A percentile compares a stretch with the other conserved stretches of the same genome.
phyloP scores from a whole-genome alignment of 352 stramenopile genomes.

The Pythium pyrilobum region DNA sequence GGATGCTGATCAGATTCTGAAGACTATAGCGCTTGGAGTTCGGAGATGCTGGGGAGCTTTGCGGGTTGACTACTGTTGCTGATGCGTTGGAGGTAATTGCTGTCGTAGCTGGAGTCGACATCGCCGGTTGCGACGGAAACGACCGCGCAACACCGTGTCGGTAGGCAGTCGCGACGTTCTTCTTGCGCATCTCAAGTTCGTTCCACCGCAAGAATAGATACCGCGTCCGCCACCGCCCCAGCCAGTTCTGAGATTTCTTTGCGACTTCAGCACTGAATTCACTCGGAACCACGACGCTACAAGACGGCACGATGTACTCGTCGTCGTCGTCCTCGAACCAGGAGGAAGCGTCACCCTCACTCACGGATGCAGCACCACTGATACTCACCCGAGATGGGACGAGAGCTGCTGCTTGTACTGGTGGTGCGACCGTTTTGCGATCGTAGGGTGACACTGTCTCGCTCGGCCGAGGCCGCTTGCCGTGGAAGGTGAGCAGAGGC shows the following conservation, averaged over 20 bases:
- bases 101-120: neutral
- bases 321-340: neutral
- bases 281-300: conserved; percentile 22
- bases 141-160: conserved; percentile 4
- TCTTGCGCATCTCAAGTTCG: conserved; percentile 46
- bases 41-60: conserved; percentile 4
- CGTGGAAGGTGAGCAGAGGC: conserved; percentile 5
- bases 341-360: neutral
- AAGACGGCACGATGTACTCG: conserved; percentile 8
- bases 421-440: too few species aligned
- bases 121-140: conserved; percentile 5
- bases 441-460: too few species aligned
- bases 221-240: conserved; percentile 47
- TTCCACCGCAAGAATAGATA: conserved; percentile 46
- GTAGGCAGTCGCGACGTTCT: conserved; percentile 11
- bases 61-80: neutral
- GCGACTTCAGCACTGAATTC: conserved; percentile 49
- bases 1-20: conserved; percentile 36
- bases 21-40: conserved; percentile 34
- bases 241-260: conserved; percentile 67
- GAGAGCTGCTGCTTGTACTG: too few species aligned
- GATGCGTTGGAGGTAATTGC: neutral
- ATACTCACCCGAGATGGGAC: too few species aligned
- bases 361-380: neutral
- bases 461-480: conserved; percentile 2